phyloP scores from a whole-genome alignment of 768 basidiomycete genomes.

The Ramaria sp. region DNA sequence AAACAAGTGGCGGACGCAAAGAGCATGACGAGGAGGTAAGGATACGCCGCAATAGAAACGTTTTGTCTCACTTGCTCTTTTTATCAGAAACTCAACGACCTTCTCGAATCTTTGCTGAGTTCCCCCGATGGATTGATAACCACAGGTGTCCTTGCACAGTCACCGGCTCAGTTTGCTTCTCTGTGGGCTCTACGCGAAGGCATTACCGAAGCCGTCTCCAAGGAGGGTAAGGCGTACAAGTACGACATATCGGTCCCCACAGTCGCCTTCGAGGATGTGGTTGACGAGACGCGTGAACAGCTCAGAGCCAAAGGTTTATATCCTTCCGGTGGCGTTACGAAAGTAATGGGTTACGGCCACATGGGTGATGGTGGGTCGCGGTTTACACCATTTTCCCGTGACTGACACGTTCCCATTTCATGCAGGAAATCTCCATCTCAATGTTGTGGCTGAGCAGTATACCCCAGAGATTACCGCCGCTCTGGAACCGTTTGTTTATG shows the following conservation, averaged over 20 bases:
- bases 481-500: conserved; percentile 92
- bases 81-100: not conserved
- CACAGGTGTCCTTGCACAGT: conserved; percentile 78
- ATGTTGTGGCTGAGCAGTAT: conserved; percentile 76
- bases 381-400: not conserved
- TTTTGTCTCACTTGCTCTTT: not conserved
- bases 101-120: conserved; percentile 25
- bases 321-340: conserved; percentile 68
- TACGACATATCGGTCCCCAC: conserved; percentile 92
- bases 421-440: conserved; percentile 87
- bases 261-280: conserved; percentile 75
- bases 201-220: conserved; percentile 83
- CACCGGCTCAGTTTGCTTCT: conserved; percentile 77
- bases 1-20: conserved; percentile 7
- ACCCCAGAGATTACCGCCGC: conserved; percentile 75
- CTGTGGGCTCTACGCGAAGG: conserved; percentile 91
- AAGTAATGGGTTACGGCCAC: conserved; percentile 91
- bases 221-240: conserved; percentile 93
- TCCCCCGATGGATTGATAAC: conserved; percentile 52
- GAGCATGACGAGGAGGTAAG: conserved; percentile 8
- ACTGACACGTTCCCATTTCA: conserved; percentile 46
- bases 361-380: conserved; percentile 77
- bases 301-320: conserved; percentile 38
- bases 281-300: conserved; percentile 68
- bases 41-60: not conserved